Evolutionary conservation across 257 asterid species (phyloP), one percentile per base, ranked within the genome.

Genomic region (Capsicum pubescens): DNA sequence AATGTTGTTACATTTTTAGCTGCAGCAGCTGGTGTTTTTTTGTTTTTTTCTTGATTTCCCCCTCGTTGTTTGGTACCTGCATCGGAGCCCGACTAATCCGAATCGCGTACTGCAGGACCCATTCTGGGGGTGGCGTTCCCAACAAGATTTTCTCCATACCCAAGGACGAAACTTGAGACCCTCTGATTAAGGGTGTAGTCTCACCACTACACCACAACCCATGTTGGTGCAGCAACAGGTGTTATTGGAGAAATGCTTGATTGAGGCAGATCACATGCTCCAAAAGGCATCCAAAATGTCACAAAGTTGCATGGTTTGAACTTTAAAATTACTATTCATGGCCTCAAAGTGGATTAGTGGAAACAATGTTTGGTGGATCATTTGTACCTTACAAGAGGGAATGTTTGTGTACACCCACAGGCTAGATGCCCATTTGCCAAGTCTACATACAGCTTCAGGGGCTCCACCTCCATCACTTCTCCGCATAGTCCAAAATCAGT

Each of bases 401-500:
- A 97, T 84, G 85, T 86, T 84, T 35, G 90, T 35, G 90, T 85
- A 93, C 99, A 97, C 70, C 98, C 98, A 64, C 99, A 97, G 50
- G 92, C 86, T 13, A 89, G 87, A 74, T 92, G 93, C 9, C 98
- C 98, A 79, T 95, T 97, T n/a, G 97, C 95, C 82, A 55, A 87
- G 84, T 97, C 98, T 52, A 93, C 32, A 26, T 26, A 26, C 93
- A 63, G 97, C 98, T 82, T 90, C 93, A 71, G 97, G 77, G 32
- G 97, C 97, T 86, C 99, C 99, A 63, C 98, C 98, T 81, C 98
- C 99, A 84, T 95, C 95, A 83, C 99, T 97, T 92, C 98, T 97
- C 99, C 93, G 91, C 87, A 85, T 81, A 71, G 76, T 71, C 46
- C 81, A 76, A 56, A 19, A 52, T 26, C 56, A 68, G 17, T 59